Percentiles rank a stretch among this genome's conserved stretches.
Conservation (phyloP, 2,329 filamentous ascomycete species). For the Verticillium dahliae region DNA sequence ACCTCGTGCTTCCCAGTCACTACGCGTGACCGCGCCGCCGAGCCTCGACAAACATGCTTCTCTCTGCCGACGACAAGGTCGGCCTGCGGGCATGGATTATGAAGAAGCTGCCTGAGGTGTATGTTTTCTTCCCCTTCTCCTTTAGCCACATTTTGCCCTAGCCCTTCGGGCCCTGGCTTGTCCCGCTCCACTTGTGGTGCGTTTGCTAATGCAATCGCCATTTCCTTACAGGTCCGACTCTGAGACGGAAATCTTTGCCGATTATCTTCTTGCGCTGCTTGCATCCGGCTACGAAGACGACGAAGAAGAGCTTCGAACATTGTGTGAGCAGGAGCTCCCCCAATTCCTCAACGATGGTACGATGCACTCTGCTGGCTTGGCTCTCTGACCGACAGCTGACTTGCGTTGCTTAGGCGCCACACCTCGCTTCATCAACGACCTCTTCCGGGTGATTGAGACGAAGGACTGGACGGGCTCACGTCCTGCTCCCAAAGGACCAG, state of each 20-base stretch:
- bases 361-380: not conserved
- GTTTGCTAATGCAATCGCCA: not conserved
- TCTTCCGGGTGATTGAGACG: conserved; percentile 59
- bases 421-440: conserved; percentile 47
- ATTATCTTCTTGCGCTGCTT: conserved; percentile 76
- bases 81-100: conserved; percentile 72
- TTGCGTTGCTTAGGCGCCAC: conserved; percentile 1
- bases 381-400: not conserved
- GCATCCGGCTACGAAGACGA: conserved; percentile 55
- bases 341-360: conserved; percentile 68
- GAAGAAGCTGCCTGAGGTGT: conserved; percentile 30
- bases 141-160: not conserved
- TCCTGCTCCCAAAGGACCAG: not conserved
- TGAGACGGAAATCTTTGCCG: conserved; percentile 74
- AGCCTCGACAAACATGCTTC: conserved; percentile 41
- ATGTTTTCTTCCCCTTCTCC: not conserved
- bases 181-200: not conserved
- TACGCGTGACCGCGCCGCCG: not conserved
- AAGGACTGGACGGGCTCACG: conserved; percentile 41
- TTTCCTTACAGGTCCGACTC: conserved; percentile 60
- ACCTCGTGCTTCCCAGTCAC: not conserved
- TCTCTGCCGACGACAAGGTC: conserved; percentile 54
- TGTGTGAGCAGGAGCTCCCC: conserved; percentile 65
- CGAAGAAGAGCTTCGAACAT: conserved; percentile 54
- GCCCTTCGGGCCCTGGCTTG: not conserved